Conservation (phyloP, 805 yeast genomes). For the Starmerella cellae region DNA sequence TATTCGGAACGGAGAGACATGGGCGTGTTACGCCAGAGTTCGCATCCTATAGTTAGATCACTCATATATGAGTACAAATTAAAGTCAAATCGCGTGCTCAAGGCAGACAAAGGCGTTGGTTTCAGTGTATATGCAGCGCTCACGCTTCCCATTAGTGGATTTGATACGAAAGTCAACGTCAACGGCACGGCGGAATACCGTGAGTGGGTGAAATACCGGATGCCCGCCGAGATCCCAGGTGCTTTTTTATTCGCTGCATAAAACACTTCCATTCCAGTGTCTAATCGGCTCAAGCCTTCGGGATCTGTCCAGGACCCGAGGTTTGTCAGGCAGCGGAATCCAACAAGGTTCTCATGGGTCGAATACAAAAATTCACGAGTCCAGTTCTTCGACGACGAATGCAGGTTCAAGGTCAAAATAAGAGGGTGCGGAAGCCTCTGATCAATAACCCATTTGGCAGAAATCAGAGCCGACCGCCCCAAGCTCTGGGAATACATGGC, state of each 20-base stretch:
- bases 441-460: slow-evolving; percentile 64
- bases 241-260: slow-evolving; percentile 70
- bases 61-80: slow-evolving; percentile 84
- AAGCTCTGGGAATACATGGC: slow-evolving; percentile 45
- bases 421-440: slow-evolving; percentile 41
- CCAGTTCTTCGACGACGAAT: slow-evolving; percentile 27
- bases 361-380: slow-evolving; percentile 73
- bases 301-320: slow-evolving; percentile 30
- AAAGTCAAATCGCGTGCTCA: slow-evolving; percentile 76
- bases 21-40: slow-evolving; percentile 46
- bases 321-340: slow-evolving; percentile 67
- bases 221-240: slow-evolving; percentile 78
- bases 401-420: slow-evolving; percentile 26
- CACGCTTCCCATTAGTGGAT: slow-evolving; percentile 81
- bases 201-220: slow-evolving; percentile 73
- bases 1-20: slow-evolving; percentile 13
- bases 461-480: slow-evolving; percentile 45
- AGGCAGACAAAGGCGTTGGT: slow-evolving; percentile 56
- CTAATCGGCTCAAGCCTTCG: slow-evolving; percentile 38
- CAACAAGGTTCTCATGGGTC: slow-evolving; percentile 70
- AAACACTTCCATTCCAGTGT: slow-evolving; percentile 81
- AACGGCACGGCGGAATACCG: slow-evolving; percentile 80
- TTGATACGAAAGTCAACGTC: slow-evolving; percentile 71
- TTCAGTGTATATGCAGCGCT: slow-evolving; percentile 79
- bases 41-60: slow-evolving; percentile 75